phyloP scores from a whole-genome alignment of 2,329 filamentous ascomycete species.

The Trichophyton simii region DNA sequence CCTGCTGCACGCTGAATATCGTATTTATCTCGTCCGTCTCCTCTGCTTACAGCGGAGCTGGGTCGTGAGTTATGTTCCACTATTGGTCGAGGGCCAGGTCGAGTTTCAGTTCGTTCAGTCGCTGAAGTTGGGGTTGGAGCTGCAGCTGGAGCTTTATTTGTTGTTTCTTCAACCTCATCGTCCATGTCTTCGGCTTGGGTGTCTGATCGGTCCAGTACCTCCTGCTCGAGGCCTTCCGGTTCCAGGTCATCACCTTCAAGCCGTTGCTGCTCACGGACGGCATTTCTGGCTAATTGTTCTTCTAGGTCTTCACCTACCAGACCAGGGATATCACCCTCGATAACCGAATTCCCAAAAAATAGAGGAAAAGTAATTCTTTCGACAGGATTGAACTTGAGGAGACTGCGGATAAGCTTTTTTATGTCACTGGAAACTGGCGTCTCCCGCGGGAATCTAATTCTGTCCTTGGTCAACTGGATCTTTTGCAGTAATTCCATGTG shows the following conservation, averaged over 20 bases:
- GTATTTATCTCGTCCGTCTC: not conserved
- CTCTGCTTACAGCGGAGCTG: not conserved
- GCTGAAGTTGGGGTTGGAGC: not conserved
- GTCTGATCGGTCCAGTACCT: not conserved
- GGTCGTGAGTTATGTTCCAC: not conserved
- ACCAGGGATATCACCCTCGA: conserved; percentile 64
- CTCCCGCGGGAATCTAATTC: conserved; percentile 69
- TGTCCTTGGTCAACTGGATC: conserved; percentile 80
- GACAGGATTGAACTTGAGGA: conserved; percentile 75
- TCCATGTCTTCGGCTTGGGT: not conserved
- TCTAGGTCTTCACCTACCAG: conserved; percentile 59
- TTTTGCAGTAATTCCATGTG: conserved; percentile 87
- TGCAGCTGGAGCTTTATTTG: conserved; percentile 12
- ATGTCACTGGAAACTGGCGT: conserved; percentile 59
- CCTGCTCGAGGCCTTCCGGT: not conserved
- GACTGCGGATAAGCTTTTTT: conserved; percentile 63
- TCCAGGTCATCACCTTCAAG: conserved; percentile 7
- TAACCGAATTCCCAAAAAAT: conserved; percentile 66
- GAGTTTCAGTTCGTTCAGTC: not conserved
- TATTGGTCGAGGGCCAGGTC: not conserved
- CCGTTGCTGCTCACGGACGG: conserved; percentile 2
- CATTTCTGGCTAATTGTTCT: conserved; percentile 13
- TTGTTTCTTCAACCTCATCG: not conserved
- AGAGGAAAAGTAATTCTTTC: conserved; percentile 76
- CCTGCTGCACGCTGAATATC: not conserved